Percentiles rank a stretch among this genome's conserved stretches.
Conservation (phyloP, 495 filamentous ascomycete genomes). For the Mytilinidion resinicola region DNA sequence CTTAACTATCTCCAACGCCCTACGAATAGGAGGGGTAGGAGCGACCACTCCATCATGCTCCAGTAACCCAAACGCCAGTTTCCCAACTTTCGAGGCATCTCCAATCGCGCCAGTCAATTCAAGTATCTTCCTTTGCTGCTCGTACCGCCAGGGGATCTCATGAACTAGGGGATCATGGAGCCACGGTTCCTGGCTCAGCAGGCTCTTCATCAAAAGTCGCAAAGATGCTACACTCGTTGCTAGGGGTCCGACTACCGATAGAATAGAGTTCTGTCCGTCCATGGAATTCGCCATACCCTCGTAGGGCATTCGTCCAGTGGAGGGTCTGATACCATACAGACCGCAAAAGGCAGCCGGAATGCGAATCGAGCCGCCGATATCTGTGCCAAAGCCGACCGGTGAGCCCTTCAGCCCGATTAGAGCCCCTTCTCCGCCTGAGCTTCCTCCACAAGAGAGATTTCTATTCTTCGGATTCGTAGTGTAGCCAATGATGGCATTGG, state of each 20-base stretch:
- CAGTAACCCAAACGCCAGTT: slow-evolving; percentile 50
- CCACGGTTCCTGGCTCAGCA: slow-evolving; percentile 56
- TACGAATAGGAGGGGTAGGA: slow-evolving; percentile 49
- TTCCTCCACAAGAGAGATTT: slow-evolving; percentile 29
- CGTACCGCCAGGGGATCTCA: slow-evolving; percentile 58
- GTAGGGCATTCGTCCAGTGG: slow-evolving; percentile 42
- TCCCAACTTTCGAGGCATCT: slow-evolving; percentile 18
- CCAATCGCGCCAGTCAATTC: slow-evolving; percentile 36
- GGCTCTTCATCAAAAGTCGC: slow-evolving; percentile 47
- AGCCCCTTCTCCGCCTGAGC: slow-evolving; percentile 38
- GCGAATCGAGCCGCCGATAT: slow-evolving; percentile 46
- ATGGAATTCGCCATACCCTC: slow-evolving; percentile 49
- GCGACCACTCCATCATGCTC: slow-evolving; percentile 44
- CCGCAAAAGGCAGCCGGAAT: slow-evolving; percentile 47
- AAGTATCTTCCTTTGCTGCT: slow-evolving; percentile 44
- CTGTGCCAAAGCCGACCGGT: slow-evolving; percentile 38
- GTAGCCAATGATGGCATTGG: slow-evolving; percentile 44
- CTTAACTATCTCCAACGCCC: slow-evolving; percentile 49
- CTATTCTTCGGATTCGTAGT: slow-evolving; percentile 37
- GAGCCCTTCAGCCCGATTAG: slow-evolving; percentile 33
- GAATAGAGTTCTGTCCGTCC: slow-evolving; percentile 53
- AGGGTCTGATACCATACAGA: slow-evolving; percentile 42
- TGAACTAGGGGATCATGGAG: slow-evolving; percentile 55
- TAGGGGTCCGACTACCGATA: slow-evolving; percentile 55
- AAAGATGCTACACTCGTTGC: slow-evolving; percentile 46